Evolutionary conservation across 352 stramenopile genomes (phyloP), one percentile per base, ranked within the genome.

Genomic region (Pythium oligandrum): DNA sequence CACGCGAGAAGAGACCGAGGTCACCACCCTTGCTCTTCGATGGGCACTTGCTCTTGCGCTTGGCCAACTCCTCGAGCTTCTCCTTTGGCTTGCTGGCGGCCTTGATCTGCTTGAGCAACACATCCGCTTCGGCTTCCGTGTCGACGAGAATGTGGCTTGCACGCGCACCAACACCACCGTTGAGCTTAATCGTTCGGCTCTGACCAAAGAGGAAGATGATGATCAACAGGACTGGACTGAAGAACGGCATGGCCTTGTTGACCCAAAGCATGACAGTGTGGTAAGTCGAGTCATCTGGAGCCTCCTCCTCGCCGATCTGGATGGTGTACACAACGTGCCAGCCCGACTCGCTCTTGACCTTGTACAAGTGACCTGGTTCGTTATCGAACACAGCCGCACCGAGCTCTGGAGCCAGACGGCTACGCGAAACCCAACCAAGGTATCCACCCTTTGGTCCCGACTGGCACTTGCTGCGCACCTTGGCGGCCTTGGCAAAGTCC

Each of bases 111-210:
- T 69, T 62, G 48, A 81, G 67, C 31, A 90, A 53, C 4, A 63
- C 69, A 48, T 93, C 80, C 9, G 73, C 79, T 44, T 90, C 66
- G 4, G 55, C 61, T 52, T 93, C 83, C 44, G 74, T 73, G 57
- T 86, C 73, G 45, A 93, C 80, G 48, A 93, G 74, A 55, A 93
- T 90, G 63, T 93, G 83, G 64, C 83, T 91, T 36, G 83, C 83
- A 51, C 84, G 78, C 40, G 78, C 78, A 43, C 76, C 68, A 36
- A 42, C 30, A 32, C 61, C 61, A 26, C 17, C 17, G 40, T 38
- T 36, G 34, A 50, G 31, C 51, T 58, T 61, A 52, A 53, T 68
- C 46, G 61, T 36, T 36, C 26, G 44, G 30, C 32, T 42, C 55
- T 55, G 42, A 44, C 61, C 55, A 37, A 47, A 63, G 46, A 61